A percentile compares a stretch with the other conserved stretches of the same genome.
Conservation (phyloP, 176 grass and related monocot genomes). For the Typha latifolia region DNA sequence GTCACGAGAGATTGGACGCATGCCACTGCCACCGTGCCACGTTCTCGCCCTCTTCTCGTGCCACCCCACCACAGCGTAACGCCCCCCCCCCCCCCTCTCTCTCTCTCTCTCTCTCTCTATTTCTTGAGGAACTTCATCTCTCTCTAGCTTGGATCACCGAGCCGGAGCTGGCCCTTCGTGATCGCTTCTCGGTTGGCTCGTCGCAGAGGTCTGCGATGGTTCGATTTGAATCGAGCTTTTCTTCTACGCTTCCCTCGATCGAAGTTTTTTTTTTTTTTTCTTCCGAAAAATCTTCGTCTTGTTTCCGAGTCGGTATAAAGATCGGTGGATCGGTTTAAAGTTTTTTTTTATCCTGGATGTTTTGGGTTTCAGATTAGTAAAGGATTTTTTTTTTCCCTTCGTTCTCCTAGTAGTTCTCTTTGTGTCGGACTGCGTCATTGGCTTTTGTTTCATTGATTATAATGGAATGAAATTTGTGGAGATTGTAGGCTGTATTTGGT, state of each 20-base stretch:
- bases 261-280: background rate
- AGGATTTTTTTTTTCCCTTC: background rate
- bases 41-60: slow-evolving; percentile 25
- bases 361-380: background rate
- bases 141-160: background rate
- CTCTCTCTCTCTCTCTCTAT: background rate
- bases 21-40: slow-evolving; percentile 9
- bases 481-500: slow-evolving; percentile 17
- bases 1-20: too few relatives aligned
- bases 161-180: too few relatives aligned
- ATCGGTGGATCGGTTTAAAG: too few relatives aligned
- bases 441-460: background rate
- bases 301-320: too few relatives aligned
- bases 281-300: too few relatives aligned
- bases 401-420: background rate
- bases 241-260: slow-evolving; percentile 1
- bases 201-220: background rate
- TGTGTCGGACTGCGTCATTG: background rate
- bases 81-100: background rate
- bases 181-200: too few relatives aligned
- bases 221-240: background rate
- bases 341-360: background rate
- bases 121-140: background rate
- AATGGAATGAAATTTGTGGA: background rate
- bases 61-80: slow-evolving; percentile 16